Conservation (phyloP, 352 stramenopile species). For the Pelagophyceae sp. region DNA sequence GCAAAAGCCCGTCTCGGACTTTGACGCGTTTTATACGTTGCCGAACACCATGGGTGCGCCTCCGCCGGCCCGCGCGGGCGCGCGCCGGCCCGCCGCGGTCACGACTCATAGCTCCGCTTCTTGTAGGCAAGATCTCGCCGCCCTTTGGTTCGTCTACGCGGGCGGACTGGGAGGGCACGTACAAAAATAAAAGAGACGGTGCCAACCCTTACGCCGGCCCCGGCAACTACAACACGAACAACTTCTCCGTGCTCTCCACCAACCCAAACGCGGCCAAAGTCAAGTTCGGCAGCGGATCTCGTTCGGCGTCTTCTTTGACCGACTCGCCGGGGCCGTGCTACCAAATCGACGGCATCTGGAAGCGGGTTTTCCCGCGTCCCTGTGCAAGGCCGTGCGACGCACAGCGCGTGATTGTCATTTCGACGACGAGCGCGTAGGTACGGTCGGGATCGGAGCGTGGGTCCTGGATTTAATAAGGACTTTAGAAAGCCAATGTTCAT, state of each 20-base stretch:
- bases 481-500: neutral
- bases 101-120: too few relatives aligned
- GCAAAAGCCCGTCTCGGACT: neutral
- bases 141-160: neutral
- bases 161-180: constrained; percentile 13
- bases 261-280: neutral
- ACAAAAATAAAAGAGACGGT: constrained; percentile 1
- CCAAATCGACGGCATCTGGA: constrained; percentile 11
- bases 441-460: neutral
- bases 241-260: neutral
- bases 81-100: too few relatives aligned
- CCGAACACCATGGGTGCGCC: neutral
- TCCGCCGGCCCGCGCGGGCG: too few relatives aligned
- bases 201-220: constrained; percentile 6
- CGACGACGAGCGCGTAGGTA: too few relatives aligned
- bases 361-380: too few relatives aligned
- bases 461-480: constrained; percentile 1
- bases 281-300: neutral
- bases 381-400: too few relatives aligned
- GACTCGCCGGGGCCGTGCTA: neutral
- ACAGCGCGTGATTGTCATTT: too few relatives aligned
- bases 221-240: constrained; percentile 11
- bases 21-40: constrained; percentile 4
- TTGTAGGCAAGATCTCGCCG: neutral
- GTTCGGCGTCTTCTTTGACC: neutral